Evolutionary conservation across 2,329 filamentous ascomycete species (phyloP).

Genomic region (Stenocarpella maydis): DNA sequence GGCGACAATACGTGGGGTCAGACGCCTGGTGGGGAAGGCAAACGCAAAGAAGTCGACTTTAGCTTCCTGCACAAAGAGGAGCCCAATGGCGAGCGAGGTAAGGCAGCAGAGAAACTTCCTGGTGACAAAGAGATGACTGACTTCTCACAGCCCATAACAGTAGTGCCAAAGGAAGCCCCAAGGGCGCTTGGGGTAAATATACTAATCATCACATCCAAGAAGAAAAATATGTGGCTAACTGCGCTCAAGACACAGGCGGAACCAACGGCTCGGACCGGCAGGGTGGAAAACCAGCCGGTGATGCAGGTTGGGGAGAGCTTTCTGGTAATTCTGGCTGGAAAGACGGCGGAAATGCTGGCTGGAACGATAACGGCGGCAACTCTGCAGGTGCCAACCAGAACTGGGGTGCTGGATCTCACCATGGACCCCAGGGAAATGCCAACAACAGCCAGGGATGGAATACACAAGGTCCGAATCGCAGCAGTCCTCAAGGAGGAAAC

Average conservation of each 20-base stretch:
- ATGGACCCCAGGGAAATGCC: conserved; percentile 6
- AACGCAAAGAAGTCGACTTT: background rate
- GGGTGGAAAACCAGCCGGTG: background rate
- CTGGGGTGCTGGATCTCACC: conserved; percentile 10
- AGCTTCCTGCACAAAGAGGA: conserved; percentile 8
- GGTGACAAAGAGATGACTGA: background rate
- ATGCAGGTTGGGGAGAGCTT: background rate
- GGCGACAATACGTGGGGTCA: background rate
- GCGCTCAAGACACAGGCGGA: background rate
- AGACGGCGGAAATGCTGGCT: background rate
- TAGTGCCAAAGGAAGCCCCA: conserved; percentile 24
- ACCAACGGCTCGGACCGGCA: background rate
- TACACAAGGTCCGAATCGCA: background rate
- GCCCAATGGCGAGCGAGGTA: conserved; percentile 12
- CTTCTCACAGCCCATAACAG: conserved; percentile 15
- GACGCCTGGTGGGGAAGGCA: background rate
- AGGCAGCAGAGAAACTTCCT: background rate
- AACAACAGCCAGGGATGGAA: conserved; percentile 15
- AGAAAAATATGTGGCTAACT: background rate
- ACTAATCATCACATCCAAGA: background rate
- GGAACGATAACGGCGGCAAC: conserved; percentile 2
- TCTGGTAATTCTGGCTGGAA: conserved; percentile 1
- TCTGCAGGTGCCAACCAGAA: conserved; percentile 19
- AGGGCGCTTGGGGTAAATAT: conserved; percentile 21
- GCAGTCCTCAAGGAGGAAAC: conserved; percentile 12